Base-by-base conservation (phyloP, 257 asterid genomes). In the Penstemon davidsonii region DNA sequence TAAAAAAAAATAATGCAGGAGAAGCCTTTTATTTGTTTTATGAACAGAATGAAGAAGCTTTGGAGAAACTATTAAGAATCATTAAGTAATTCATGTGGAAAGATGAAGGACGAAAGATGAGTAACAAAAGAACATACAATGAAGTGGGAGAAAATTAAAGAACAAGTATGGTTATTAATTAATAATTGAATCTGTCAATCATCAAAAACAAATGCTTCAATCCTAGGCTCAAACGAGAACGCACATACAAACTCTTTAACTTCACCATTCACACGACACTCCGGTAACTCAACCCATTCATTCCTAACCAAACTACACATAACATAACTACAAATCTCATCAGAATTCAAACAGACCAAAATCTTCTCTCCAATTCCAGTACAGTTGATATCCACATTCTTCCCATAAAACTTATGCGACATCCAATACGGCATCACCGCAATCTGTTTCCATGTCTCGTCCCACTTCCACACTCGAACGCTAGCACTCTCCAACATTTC, bases 321-420 rank as follows among this genome's bases (percentile, higher is more conserved):
- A 18, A 82, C 74, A 74, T 87, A 88, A 44, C 94, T 66, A 51
- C 85, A 86, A 19, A 72, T 25, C 7, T 85, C 94, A 0, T 65
- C 70, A 8, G 81, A 80, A 25, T 73, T 86, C 77, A 84, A 72
- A 73, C 99, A 90, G 8, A 90, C 88, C 38, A 93, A 7, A 74
- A 93, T 74, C 59, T 73, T 53, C n/a, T 70, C 36, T 0, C 90
- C 83, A 7, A 75, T 72, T 2, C 88, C 95, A 1, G 76, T 55
- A 79, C 99, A 93, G 68, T 93, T 93, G 9, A 93, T 72, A 44
- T 93, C 99, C n/a, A 81, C 87, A 37, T 78, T 87, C 79, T 87
- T 80, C 4, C 96, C 93, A 44, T 84, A 85, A 40, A 84, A 80
- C 15, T 71, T 80, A 44, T 85, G 92, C 12, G 97, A 81, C 82